Percentiles rank a stretch among this genome's conserved stretches.
Conservation (phyloP, 2,329 filamentous ascomycete genomes). For the Thielaviopsis populi region DNA sequence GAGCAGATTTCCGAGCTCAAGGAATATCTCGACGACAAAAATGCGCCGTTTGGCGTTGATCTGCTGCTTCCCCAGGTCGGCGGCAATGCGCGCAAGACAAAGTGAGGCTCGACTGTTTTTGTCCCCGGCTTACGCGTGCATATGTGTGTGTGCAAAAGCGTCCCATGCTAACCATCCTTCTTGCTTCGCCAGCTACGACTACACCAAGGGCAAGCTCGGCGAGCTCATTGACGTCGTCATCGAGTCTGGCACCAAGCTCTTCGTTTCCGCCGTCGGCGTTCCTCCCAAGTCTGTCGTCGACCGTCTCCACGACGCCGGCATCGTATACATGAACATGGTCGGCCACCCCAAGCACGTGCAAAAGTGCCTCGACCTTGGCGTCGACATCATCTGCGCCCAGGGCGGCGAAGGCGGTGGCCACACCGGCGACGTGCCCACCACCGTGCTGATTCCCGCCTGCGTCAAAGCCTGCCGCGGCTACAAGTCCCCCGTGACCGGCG, state of each 20-base stretch:
- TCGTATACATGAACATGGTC: slow-evolving; percentile 99
- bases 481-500: slow-evolving; percentile 75
- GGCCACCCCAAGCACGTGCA: slow-evolving; percentile 97
- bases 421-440: slow-evolving; percentile 85
- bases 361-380: slow-evolving; percentile 84
- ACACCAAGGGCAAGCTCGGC: slow-evolving; percentile 96
- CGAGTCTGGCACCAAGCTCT: slow-evolving; percentile 76
- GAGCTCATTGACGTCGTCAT: slow-evolving; percentile 87
- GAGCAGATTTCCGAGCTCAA: slow-evolving; percentile 95
- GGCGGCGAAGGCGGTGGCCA: slow-evolving; percentile 95
- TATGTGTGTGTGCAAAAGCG: background rate
- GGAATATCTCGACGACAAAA: slow-evolving; percentile 74
- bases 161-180: slow-evolving; percentile 14
- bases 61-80: slow-evolving; percentile 88
- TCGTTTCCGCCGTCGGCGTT: slow-evolving; percentile 92
- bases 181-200: slow-evolving; percentile 65
- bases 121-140: too few species aligned
- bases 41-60: slow-evolving; percentile 88
- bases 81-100: slow-evolving; percentile 87
- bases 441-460: slow-evolving; percentile 82
- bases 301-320: slow-evolving; percentile 68
- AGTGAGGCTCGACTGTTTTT: slow-evolving; percentile 33
- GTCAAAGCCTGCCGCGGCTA: slow-evolving; percentile 65
- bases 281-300: slow-evolving; percentile 82
- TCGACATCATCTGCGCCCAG: slow-evolving; percentile 95